A percentile compares a stretch with the other conserved stretches of the same genome.
Evolutionary conservation across 495 filamentous ascomycete species (phyloP).

Genomic region (Hypoxylon intermedium): DNA sequence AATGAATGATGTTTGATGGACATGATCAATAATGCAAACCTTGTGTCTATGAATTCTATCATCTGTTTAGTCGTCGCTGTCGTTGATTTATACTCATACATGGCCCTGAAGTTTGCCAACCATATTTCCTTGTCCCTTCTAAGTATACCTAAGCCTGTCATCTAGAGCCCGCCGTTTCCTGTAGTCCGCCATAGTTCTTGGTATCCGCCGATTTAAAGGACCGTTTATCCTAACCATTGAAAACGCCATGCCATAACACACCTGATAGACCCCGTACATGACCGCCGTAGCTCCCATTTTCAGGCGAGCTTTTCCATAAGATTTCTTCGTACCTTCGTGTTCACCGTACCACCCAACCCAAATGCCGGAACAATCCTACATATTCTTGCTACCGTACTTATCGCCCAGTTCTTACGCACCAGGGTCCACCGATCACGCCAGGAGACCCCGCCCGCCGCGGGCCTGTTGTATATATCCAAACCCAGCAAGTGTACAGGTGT

Average conservation of each 20-base stretch:
- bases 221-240: constrained; percentile 2
- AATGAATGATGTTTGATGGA: neutral
- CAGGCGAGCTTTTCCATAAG: constrained; percentile 53
- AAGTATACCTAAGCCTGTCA: neutral
- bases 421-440: constrained; percentile 67
- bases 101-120: neutral
- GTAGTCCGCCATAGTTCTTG: constrained; percentile 5
- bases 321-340: constrained; percentile 70
- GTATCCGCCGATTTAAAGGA: constrained; percentile 7
- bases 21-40: neutral
- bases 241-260: constrained; percentile 15
- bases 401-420: constrained; percentile 77
- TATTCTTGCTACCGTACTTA: constrained; percentile 81
- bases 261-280: neutral
- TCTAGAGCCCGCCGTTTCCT: neutral
- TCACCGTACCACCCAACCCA: constrained; percentile 90
- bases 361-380: constrained; percentile 93
- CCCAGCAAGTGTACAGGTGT: constrained; percentile 91
- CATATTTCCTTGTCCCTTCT: no score
- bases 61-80: no score
- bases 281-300: constrained; percentile 3
- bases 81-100: neutral
- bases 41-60: no score
- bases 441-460: constrained; percentile 51
- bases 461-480: constrained; percentile 84